A percentile compares a stretch with the other conserved stretches of the same genome.
These are phyloP conservation scores for Lactifluus piperatus DNA, from an alignment of 768 basidiomycete species.

Conservation along the genomic window DNA sequence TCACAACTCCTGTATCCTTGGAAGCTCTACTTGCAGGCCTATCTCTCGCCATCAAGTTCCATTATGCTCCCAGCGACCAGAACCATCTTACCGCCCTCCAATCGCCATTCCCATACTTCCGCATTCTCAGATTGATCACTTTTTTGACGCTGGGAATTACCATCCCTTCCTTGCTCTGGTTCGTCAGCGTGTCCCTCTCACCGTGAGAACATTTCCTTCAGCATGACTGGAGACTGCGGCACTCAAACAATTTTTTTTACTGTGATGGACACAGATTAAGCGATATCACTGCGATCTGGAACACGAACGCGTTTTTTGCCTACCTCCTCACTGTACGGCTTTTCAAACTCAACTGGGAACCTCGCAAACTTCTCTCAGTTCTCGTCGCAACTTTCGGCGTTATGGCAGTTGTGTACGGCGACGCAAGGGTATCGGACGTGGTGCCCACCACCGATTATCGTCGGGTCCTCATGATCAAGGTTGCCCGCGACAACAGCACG, in stretches of 20 bases:
- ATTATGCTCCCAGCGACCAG: constrained; percentile 17
- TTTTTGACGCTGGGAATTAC: constrained; percentile 50
- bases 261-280: constrained; percentile 47
- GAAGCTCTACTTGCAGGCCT: constrained; percentile 46
- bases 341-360: constrained; percentile 54
- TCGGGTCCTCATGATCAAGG: too few relatives aligned
- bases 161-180: constrained; percentile 66
- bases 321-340: constrained; percentile 78
- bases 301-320: constrained; percentile 85
- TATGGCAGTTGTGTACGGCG: constrained; percentile 76
- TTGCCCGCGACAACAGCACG: neutral
- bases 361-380: constrained; percentile 60
- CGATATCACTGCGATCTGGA: constrained; percentile 77
- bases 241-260: too few relatives aligned
- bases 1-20: constrained; percentile 41
- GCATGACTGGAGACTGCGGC: too few relatives aligned
- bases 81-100: neutral
- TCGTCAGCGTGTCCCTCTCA: constrained; percentile 55
- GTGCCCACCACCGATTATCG: constrained; percentile 1
- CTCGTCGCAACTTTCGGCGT: constrained; percentile 75
- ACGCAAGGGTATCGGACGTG: constrained; percentile 25
- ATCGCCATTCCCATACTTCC: constrained; percentile 24
- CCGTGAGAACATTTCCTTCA: constrained; percentile 44
- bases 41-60: constrained; percentile 36
- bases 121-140: constrained; percentile 29